Evolutionary conservation across 2,329 filamentous ascomycete species (phyloP).

Genomic region (Nemania diffusa): DNA sequence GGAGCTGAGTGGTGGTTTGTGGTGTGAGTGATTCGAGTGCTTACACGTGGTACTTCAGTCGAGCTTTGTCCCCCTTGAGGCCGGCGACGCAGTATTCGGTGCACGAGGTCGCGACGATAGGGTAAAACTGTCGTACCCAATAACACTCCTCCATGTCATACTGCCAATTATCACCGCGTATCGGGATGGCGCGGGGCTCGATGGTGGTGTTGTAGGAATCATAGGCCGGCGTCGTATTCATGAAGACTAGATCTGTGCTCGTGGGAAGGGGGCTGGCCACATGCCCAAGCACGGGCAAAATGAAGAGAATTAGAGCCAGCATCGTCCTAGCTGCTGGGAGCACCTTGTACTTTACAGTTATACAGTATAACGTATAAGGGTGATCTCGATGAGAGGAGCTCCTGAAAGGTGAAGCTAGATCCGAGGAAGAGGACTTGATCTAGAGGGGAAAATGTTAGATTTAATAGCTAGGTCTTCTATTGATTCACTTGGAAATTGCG

Average conservation of each 20-base stretch:
- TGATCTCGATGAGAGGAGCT: neutral
- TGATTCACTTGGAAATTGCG: neutral
- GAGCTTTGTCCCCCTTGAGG: slow-evolving; percentile 17
- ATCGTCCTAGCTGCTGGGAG: neutral
- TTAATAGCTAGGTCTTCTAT: neutral
- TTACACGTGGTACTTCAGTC: slow-evolving; percentile 39
- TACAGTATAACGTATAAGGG: neutral
- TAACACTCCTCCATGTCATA: slow-evolving; percentile 30
- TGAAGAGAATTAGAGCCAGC: neutral
- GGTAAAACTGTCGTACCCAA: slow-evolving; percentile 29
- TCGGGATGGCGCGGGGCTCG: slow-evolving; percentile 1
- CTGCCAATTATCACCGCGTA: slow-evolving; percentile 24
- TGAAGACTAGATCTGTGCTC: neutral
- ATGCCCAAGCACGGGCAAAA: neutral
- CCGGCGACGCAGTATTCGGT: slow-evolving; percentile 37
- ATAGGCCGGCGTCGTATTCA: neutral
- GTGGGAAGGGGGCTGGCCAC: slow-evolving; percentile 8
- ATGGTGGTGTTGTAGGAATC: neutral
- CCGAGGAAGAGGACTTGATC: neutral
- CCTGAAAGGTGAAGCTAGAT: neutral
- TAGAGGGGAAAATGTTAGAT: neutral
- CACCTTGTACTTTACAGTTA: neutral
- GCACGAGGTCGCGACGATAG: slow-evolving; percentile 27
- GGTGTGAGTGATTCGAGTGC: slow-evolving; percentile 1
- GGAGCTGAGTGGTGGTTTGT: neutral